Evolutionary conservation across 805 yeast species (phyloP).

Genomic region (Clavispora phyllophila): DNA sequence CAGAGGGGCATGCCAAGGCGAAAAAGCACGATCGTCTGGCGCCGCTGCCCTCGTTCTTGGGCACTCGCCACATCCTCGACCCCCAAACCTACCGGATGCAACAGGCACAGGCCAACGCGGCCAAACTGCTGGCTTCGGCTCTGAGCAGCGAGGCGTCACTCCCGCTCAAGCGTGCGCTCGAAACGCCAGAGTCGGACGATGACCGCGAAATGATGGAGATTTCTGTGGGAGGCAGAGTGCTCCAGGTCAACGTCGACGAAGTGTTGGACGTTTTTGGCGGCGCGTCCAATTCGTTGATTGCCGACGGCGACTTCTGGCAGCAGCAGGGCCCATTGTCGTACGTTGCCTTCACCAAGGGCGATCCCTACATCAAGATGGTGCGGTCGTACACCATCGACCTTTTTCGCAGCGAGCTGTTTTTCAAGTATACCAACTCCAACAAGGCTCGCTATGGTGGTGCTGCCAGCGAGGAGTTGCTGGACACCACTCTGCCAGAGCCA

Average conservation of each 20-base stretch:
- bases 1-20: neutral
- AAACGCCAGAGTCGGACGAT: neutral
- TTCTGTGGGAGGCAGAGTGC: slow-evolving; percentile 30
- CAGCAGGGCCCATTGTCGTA: slow-evolving; percentile 37
- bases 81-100: neutral
- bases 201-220: slow-evolving; percentile 17
- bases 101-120: neutral
- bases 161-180: neutral
- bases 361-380: slow-evolving; percentile 33
- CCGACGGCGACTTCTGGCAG: slow-evolving; percentile 37
- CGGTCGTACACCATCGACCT: slow-evolving; percentile 31
- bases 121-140: neutral
- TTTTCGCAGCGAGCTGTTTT: slow-evolving; percentile 30
- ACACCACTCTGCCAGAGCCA: neutral
- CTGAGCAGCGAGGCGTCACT: neutral
- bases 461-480: neutral
- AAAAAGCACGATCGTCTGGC: neutral
- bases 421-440: slow-evolving; percentile 22
- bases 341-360: slow-evolving; percentile 36
- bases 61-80: neutral
- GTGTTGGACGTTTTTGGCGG: slow-evolving; percentile 27
- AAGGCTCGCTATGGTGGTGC: neutral
- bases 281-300: slow-evolving; percentile 29
- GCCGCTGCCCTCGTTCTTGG: neutral
- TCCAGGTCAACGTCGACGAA: slow-evolving; percentile 31